Evolutionary conservation across 805 yeast genomes (phyloP), one percentile per base, ranked within the genome.

Genomic region (Yamadazyma nakazawae): DNA sequence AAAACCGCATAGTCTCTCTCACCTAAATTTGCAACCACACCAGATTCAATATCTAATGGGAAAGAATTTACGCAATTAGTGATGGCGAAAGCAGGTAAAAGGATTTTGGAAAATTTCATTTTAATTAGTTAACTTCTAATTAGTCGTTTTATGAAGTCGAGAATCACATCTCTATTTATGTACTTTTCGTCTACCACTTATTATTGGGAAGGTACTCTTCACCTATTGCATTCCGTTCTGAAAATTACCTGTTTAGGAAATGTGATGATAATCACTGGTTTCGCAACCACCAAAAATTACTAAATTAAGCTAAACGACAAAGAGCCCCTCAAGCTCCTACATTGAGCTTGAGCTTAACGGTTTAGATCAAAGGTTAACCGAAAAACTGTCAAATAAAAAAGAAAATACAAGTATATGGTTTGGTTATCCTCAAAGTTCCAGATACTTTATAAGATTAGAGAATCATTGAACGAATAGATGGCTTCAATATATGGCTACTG

Each of bases 1-100:
- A 64, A 56, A 17, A 59, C 49, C 5, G 56, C 51, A 36, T 53
- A 48, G 34, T 56, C 60, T 40, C 47, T 39, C 12, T 26, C 21
- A 8, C 16, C 16, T 16, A 45, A 34, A 14, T 26, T 16, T 26
- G 14, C 30, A 14, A 14, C 37, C 21, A 40, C 12, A 9, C 34
- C 13, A 25, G 14, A 37, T 25, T 18, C 34, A 21, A 17, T 24
- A 19, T 34, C 43, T 34, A 45, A 40, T n/a, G 47, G 47, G 25
- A 25, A 25, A 7, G 43, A 38, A 14, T n/a, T 36, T 6, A 30
- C 21, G 18, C 26, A 36, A 13, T 26, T 30, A 11, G 37, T 36
- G 11, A 36, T 26, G 4, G 46, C 40, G 31, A 43, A 28, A n/a
- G 28, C 21, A 16, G 46, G 46, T 32, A 43, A n/a, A 17, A 35